A percentile compares a stretch with the other conserved stretches of the same genome.
phyloP scores from a whole-genome alignment of 2,329 filamentous ascomycete species.

The Helotiales sp. region DNA sequence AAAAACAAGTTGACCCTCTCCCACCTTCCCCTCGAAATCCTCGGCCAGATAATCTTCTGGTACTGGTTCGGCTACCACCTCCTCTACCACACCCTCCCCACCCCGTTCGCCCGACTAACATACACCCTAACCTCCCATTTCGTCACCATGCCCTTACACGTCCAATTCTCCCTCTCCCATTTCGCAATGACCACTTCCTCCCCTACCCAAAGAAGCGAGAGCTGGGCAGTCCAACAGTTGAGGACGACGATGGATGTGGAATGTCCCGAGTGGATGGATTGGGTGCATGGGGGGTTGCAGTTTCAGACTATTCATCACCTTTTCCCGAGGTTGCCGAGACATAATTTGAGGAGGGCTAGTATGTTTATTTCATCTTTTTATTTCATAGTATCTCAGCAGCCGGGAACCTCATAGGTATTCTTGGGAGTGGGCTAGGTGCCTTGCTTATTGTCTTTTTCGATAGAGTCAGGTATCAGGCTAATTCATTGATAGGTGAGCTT shows the following conservation, averaged over 20 bases:
- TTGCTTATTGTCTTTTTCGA: too few species aligned
- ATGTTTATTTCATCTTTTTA: too few species aligned
- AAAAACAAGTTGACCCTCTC: too few species aligned
- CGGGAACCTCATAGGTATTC: too few species aligned
- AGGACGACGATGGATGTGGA: conserved; percentile 75
- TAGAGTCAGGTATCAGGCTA: too few species aligned
- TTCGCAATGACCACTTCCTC: conserved; percentile 70
- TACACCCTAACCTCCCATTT: conserved; percentile 67
- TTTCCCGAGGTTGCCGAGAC: conserved; percentile 66
- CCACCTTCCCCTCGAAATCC: conserved; percentile 66
- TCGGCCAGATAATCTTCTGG: conserved; percentile 65
- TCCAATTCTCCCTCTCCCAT: conserved; percentile 72
- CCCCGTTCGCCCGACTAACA: conserved; percentile 54
- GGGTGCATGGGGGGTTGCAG: conserved; percentile 70
- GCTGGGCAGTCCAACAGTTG: conserved; percentile 67
- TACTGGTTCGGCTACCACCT: conserved; percentile 67
- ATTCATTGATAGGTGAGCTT: too few species aligned
- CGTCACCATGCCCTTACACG: conserved; percentile 66
- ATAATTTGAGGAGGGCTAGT: conserved; percentile 65
- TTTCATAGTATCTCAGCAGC: too few species aligned
- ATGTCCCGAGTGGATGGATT: conserved; percentile 71
- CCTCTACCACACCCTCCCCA: conserved; percentile 59
- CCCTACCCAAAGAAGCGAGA: too few species aligned
- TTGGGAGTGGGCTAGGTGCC: too few species aligned
- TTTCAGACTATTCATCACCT: conserved; percentile 73